phyloP scores from a whole-genome alignment of 441 rosid species.

The Populus hybrid region DNA sequence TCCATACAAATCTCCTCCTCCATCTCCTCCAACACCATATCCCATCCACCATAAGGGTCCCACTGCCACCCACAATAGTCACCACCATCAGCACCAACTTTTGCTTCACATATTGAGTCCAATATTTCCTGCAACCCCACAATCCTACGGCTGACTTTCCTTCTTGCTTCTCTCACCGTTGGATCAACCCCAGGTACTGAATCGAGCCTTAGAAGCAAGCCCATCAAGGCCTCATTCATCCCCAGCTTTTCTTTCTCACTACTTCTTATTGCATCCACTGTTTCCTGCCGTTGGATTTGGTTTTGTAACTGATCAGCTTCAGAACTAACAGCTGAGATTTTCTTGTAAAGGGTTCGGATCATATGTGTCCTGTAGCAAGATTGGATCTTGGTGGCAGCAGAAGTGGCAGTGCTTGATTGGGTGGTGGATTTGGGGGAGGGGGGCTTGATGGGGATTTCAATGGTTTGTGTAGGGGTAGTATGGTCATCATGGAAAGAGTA shows the following conservation, averaged over 20 bases:
- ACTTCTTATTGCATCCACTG: constrained; percentile 66
- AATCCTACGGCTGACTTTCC: constrained; percentile 72
- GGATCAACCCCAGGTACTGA: constrained; percentile 68
- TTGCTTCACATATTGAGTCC: too few relatives aligned
- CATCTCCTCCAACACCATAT: constrained; percentile 49
- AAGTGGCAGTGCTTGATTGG: not conserved
- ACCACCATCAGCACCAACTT: too few relatives aligned
- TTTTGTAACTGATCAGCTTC: too few relatives aligned
- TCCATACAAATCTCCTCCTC: constrained; percentile 63
- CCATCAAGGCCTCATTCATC: constrained; percentile 75
- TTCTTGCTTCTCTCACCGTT: constrained; percentile 71
- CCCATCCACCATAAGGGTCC: constrained; percentile 32
- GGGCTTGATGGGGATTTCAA: constrained; percentile 30
- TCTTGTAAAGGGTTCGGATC: too few relatives aligned
- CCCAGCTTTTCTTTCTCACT: constrained; percentile 60
- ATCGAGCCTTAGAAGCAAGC: constrained; percentile 68
- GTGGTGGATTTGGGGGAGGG: constrained; percentile 3
- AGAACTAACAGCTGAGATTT: too few relatives aligned
- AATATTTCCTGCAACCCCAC: constrained; percentile 38
- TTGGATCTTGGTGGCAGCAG: too few relatives aligned
- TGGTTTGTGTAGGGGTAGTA: constrained; percentile 24
- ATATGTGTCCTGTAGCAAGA: too few relatives aligned
- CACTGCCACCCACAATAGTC: constrained; percentile 11
- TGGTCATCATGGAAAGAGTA: constrained; percentile 38
- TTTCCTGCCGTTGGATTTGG: constrained; percentile 16